Conservation (phyloP, 225 moss, liverwort and hornwort species). For the Marchantia polymorpha region DNA sequence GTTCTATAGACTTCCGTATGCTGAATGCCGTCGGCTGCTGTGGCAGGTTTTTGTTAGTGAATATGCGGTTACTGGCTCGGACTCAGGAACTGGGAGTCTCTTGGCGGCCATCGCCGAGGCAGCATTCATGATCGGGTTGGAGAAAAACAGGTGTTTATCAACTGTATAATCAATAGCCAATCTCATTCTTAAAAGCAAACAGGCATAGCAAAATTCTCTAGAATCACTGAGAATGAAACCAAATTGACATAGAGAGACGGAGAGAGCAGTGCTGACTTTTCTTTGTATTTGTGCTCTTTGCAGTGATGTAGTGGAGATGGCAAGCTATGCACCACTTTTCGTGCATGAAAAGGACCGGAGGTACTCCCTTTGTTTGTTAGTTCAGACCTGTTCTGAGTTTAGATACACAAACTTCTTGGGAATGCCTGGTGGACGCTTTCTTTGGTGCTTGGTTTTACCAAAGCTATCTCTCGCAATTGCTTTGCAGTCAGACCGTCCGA, state of each 20-base stretch:
- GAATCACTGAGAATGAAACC: neutral
- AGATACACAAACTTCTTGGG: too few relatives aligned
- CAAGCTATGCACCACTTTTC: conserved; percentile 97
- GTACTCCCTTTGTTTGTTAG: conserved; percentile 25
- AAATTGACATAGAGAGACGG: neutral
- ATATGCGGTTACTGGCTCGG: conserved; percentile 70
- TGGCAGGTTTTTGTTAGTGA: conserved; percentile 94
- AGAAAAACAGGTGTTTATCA: conserved; percentile 65
- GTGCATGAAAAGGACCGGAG: conserved; percentile 81
- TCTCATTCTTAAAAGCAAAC: neutral
- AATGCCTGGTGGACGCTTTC: too few relatives aligned
- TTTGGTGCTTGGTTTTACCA: too few relatives aligned
- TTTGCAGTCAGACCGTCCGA: too few relatives aligned
- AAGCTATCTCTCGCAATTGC: too few relatives aligned
- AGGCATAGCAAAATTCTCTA: neutral
- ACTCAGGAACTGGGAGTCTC: conserved; percentile 73
- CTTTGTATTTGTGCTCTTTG: neutral
- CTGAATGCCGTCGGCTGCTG: neutral
- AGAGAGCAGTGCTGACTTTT: neutral
- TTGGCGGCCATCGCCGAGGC: conserved; percentile 85
- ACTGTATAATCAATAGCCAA: neutral
- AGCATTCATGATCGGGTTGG: conserved; percentile 88
- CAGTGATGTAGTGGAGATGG: conserved; percentile 96
- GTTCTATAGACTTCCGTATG: too few relatives aligned
- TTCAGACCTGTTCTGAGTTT: neutral